Evolutionary conservation across 2,329 filamentous ascomycete species (phyloP).

Genomic region (Colletotrichum somersetense): DNA sequence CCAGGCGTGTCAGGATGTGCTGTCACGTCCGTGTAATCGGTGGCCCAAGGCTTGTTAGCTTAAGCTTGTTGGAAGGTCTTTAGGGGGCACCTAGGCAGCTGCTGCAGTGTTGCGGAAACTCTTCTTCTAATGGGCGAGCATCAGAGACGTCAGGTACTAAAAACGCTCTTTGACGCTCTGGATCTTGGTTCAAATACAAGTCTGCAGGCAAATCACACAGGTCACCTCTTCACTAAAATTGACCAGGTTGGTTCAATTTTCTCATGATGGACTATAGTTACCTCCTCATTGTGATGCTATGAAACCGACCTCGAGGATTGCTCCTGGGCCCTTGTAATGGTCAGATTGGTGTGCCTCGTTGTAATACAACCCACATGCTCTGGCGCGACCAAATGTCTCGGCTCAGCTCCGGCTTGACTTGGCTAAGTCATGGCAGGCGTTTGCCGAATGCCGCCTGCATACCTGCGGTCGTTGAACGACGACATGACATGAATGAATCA

Average conservation of each 20-base stretch:
- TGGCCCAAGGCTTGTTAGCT: slow-evolving; percentile 3
- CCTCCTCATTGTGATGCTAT: neutral
- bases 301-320: neutral
- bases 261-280: neutral
- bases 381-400: neutral
- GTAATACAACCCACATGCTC: too few relatives aligned
- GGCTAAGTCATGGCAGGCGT: neutral
- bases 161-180: neutral
- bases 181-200: neutral
- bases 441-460: neutral
- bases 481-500: neutral
- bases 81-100: neutral
- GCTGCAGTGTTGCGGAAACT: neutral
- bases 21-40: slow-evolving; percentile 4
- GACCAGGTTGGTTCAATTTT: neutral
- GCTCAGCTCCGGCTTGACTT: neutral
- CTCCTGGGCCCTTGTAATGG: neutral
- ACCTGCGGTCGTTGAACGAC: neutral
- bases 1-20: neutral
- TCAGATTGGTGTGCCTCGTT: neutral
- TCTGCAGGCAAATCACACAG: neutral
- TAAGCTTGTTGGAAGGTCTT: slow-evolving; percentile 1
- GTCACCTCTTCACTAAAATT: neutral
- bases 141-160: slow-evolving; percentile 12
- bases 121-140: neutral